Percentiles rank a stretch among this genome's conserved stretches.
phyloP scores from a whole-genome alignment of 305 asterid species.

The Fraxinus sp. region DNA sequence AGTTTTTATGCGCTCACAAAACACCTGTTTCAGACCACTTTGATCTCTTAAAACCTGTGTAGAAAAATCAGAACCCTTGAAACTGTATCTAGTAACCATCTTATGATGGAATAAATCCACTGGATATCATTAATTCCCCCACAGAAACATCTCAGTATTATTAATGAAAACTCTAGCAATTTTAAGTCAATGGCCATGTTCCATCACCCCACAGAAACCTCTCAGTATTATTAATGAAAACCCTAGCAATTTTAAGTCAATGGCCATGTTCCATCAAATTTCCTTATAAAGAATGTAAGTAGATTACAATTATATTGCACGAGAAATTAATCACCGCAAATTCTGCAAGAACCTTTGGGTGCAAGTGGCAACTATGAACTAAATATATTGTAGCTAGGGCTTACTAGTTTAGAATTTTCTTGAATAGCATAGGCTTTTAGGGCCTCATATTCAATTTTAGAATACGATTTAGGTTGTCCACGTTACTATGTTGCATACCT shows the following conservation, averaged over 20 bases:
- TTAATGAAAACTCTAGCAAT: constrained; percentile 17
- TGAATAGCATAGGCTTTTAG: neutral
- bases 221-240: constrained; percentile 9
- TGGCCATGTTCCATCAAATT: constrained; percentile 43
- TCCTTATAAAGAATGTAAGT: constrained; percentile 26
- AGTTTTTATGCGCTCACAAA: constrained; percentile 16
- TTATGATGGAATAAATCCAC: constrained; percentile 16
- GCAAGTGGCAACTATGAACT: constrained; percentile 28
- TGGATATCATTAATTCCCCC: constrained; percentile 24
- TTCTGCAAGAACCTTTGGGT: constrained; percentile 46
- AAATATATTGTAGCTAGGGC: constrained; percentile 17
- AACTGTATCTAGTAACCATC: neutral
- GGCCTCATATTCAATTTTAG: neutral
- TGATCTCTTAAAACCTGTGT: too few species aligned
- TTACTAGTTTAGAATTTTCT: constrained; percentile 3
- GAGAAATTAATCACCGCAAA: constrained; percentile 37
- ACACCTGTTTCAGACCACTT: constrained; percentile 18
- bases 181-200: constrained; percentile 40
- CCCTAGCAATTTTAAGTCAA: constrained; percentile 31
- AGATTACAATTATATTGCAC: neutral
- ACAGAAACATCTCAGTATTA: constrained; percentile 20
- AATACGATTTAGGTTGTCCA: neutral
- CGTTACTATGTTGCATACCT: neutral
- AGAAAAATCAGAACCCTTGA: too few species aligned
- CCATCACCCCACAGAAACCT: constrained; percentile 33